Evolutionary conservation across 176 grass and related monocot species (phyloP), one percentile per base, ranked within the genome.

Genomic region (Phoenix roebelenii): DNA sequence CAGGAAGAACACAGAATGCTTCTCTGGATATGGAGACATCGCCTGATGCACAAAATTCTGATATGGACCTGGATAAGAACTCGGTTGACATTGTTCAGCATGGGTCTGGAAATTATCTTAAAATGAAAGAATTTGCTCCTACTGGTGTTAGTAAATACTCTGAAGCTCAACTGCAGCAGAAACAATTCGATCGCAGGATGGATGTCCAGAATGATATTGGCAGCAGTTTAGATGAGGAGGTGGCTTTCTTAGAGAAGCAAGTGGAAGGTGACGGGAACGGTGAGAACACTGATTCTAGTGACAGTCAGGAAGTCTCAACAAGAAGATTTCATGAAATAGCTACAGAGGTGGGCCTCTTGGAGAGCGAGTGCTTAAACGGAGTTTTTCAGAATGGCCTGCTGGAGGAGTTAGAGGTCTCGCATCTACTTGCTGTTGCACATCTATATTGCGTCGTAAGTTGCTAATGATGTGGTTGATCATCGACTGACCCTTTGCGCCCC

Each of bases 371-470:
- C 57, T 79, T 79, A 7, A 23, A 28, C 14, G 67, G 76, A 67
- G 68, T 71, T 5, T 6, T 60, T 1, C 65, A 79, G 18, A 72
- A 64, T 73, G 72, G 75, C 30, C 69, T 74, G 50, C 57, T 72
- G 10, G 87, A 80, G 76, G 87, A 85, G 49, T 66, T 82, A 79
- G 87, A 85, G 87, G 87, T 90, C 9, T 44, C 1, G 35, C 35
- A 10, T 44, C 35, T 14, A 9, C 6, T 44, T 12, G 9, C 7
- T 44, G 10, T 14, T 44, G 35, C 17, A 25, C 16, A 51, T 19
- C 35, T n/a, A 55, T 62, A 15, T 63, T 49, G 18, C 2, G 59
- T 66, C 55, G 54, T 24, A 24, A n/a, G 77, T 57, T 22, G 67
- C 29, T 71, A 54, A 60, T 83, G 52, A 54, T 48, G 23, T 23